phyloP scores from a whole-genome alignment of 495 filamentous ascomycete species.

The Cercophora samala region DNA sequence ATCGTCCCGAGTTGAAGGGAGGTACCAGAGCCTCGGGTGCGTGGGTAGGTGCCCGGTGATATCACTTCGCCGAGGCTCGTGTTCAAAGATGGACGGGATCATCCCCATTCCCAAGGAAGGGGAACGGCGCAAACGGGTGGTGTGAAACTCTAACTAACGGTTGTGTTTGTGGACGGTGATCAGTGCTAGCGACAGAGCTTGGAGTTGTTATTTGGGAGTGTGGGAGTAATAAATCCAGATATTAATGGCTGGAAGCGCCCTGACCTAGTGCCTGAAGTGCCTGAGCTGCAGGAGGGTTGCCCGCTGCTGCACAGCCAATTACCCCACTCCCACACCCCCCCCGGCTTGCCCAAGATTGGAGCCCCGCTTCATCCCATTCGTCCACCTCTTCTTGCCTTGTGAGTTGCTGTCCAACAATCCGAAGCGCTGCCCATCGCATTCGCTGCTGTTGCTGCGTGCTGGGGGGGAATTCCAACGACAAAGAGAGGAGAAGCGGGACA shows the following conservation, averaged over 20 bases:
- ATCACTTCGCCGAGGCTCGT: no score
- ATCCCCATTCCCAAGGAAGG: no score
- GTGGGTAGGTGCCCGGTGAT: no score
- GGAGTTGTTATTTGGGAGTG: no score
- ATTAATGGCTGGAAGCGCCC: background rate
- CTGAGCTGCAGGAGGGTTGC: background rate
- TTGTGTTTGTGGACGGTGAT: no score
- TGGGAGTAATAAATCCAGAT: background rate
- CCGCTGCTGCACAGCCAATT: background rate
- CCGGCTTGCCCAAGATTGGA: background rate
- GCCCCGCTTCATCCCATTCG: constrained; percentile 16
- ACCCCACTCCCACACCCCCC: background rate
- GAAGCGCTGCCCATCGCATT: background rate
- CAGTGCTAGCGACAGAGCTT: no score
- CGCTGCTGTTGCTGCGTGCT: background rate
- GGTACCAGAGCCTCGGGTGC: no score
- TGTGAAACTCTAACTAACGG: no score
- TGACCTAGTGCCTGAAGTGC: background rate
- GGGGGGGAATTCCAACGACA: background rate
- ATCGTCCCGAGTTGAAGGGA: no score
- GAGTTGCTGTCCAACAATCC: constrained; percentile 18
- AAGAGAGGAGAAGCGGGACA: constrained; percentile 3
- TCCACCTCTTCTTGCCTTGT: constrained; percentile 16
- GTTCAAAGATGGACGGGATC: no score
- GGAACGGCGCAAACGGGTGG: no score